These are phyloP conservation scores for Colletotrichum paranaense DNA, from an alignment of 2,329 filamentous ascomycete genomes.

Conservation along the genomic window DNA sequence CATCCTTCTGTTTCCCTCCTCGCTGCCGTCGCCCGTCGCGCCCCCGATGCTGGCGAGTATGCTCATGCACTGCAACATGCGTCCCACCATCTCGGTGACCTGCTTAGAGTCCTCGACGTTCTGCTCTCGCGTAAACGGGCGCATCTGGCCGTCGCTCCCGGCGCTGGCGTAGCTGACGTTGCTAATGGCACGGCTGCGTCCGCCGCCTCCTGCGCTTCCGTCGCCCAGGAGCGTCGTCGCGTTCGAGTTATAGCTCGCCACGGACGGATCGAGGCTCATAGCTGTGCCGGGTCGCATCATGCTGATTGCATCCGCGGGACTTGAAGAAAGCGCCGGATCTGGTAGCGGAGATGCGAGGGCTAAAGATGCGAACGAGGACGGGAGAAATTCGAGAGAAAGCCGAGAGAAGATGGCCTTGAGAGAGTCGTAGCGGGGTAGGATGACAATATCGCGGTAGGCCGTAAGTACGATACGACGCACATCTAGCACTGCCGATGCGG, in stretches of 20 bases:
- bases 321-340: slow-evolving; percentile 60
- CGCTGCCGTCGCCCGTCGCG: slow-evolving; percentile 61
- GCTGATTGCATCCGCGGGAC: slow-evolving; percentile 54
- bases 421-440: slow-evolving; percentile 88
- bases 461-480: slow-evolving; percentile 90
- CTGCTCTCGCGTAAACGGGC: slow-evolving; percentile 69
- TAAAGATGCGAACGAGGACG: slow-evolving; percentile 62
- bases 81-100: slow-evolving; percentile 91
- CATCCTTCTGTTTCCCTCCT: slow-evolving; percentile 81
- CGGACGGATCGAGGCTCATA: slow-evolving; percentile 77
- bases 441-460: slow-evolving; percentile 88
- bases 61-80: slow-evolving; percentile 96
- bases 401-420: slow-evolving; percentile 92
- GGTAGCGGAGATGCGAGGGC: slow-evolving; percentile 65
- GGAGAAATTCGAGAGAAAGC: slow-evolving; percentile 83
- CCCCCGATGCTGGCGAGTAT: slow-evolving; percentile 79
- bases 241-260: slow-evolving; percentile 84
- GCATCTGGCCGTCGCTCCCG: slow-evolving; percentile 56
- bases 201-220: slow-evolving; percentile 62
- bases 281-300: slow-evolving; percentile 76
- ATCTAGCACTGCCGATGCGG: slow-evolving; percentile 73
- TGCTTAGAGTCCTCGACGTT: slow-evolving; percentile 78
- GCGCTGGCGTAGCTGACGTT: slow-evolving; percentile 79
- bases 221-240: slow-evolving; percentile 83
- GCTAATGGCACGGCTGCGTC: slow-evolving; percentile 83